Evolutionary conservation across 331 rosid species (phyloP), one percentile per base, ranked within the genome.

Genomic region (Rosa hybrid): DNA sequence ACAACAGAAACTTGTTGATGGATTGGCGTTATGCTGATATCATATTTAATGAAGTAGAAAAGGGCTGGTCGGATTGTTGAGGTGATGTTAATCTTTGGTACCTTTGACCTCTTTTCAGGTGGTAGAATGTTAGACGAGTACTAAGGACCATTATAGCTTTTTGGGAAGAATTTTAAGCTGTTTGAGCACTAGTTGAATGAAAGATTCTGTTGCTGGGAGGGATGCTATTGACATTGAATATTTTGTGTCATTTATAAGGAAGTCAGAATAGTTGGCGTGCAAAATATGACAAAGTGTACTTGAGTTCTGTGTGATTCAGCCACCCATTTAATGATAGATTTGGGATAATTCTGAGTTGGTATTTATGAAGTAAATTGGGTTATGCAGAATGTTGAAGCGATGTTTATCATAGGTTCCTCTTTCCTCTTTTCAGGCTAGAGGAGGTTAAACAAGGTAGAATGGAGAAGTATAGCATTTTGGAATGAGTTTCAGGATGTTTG

Each of bases 261-360:
- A 71, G 77, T 78, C 84, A 69, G 84, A 76, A 82, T 85, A 83
- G 82, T 79, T 78, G 76, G 82, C 86, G 81, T 83, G 80, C 78
- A 73, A 67, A 83, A n/a, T 87, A 76, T 23, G 34, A 7, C 25
- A 18, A 3, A 18, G 62, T 85, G 76, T 83, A 76, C 80, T 77
- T 64, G 80, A 46, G 84, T 79, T 77, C 82, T 81, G 25, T 85
- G 86, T 77, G 83, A 67, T 76, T 50, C 34, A 45, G 34, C 38
- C 11, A 42, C 17, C 2, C 21, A 12, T 57, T 59, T 23, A 4
- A 59, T 44, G n/a, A 27, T 69, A 45, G 60, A 59, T 56, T 53
- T 9, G 4, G 11, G 75, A 39, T 68, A 71, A 23, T 14, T 34
- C 39, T 77, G 64, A 77, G 23, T 54, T 8, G 27, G 65, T 10